Evolutionary conservation across 2,329 filamentous ascomycete species (phyloP), one percentile per base, ranked within the genome.

Genomic region (Cadophora luteo-olivacea): DNA sequence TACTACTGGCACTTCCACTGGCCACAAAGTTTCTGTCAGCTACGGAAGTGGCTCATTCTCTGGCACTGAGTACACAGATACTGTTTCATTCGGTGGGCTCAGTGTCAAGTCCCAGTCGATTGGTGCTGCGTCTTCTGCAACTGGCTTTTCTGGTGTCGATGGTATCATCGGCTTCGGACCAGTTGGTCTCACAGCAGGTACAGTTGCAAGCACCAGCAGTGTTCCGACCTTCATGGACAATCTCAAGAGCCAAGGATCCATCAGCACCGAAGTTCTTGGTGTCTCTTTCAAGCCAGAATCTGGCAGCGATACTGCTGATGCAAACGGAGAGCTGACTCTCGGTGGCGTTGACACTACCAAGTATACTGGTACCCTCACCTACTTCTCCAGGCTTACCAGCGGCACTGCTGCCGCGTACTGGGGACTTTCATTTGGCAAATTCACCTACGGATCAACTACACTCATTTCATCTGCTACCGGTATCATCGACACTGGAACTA

Each of bases 401-500:
- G 79, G 83, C 1, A 78, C 83, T 24, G 80, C 81, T 8, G 80
- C 81, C 11, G 84, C 85, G 12, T 88, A 89, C 73, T 97, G 93
- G 93, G 87, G 90, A 36, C 89, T 97, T 41, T 80, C 86, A 0
- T 76, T 95, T 64, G 89, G 89, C 52, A 82, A 85, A 1, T 87
- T 90, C 58, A 84, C 70, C 72, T 75, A 89, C 67, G 90, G 88
- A 60, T 82, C 85, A 61, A 81, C 83, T 9, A 84, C 85, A 14
- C 69, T 70, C 38, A 66, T 64, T 6, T 76, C 74, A 1, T 79
- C 78, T 54, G 86, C 85, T 12, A 80, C 83, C 66, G 91, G 90
- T 41, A 92, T 93, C 77, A 90, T 97, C 73, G 93, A 97, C 78
- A 93, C 92, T 0, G 93, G 92, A 54, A 95, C 93, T 0, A 92